Base-by-base conservation (phyloP, 768 basidiomycete species). In the Kondoa subrosea region DNA sequence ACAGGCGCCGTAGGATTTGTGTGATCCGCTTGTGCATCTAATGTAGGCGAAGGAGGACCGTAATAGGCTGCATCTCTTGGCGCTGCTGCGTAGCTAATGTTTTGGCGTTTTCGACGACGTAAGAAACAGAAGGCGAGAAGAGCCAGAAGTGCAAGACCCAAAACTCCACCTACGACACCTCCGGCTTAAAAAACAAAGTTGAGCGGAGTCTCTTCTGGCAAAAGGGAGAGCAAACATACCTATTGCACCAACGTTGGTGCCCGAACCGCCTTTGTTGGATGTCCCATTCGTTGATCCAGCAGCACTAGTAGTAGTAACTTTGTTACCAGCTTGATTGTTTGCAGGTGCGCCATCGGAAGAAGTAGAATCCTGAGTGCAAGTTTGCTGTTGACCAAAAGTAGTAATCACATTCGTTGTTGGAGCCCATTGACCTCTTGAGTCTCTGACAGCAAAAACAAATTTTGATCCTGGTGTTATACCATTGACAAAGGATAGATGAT, bases 371-470 rank as follows among this genome's bases (percentile, higher is more conserved):
- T 31, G 33, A 8, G 3, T 29, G 30, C 61, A 63, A 8, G 29
- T 63, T 17, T 32, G 27, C 3, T 12, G 29, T 15, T 27, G 14
- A 17, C 61, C 61, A 8, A 31, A 14, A 8, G 30, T 27, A 8
- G 16, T 3, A 32, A 63, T 32, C 3, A 33, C 17, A 27, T 33
- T 33, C 15, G 61, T 16, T 8, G 61, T 63, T 32, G 61, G 27
- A 31, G 61, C 61, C 61, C 61, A 63, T 3, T n/a, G 3, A 16
- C 61, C 61, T 30, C 33, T 63, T 17, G 61, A 63, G 61, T 63
- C 61, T 8, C 58, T 25, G 25, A 59, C 58, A 31, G 25, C 58
- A 25, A 59, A 59, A 27, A 25, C 58, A 31, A 59, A 59, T 31
- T 27, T 4, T 31, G 58, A 4, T 12, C 58, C 30, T 12, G 58